Evolutionary conservation across 352 stramenopile species (phyloP).

Genomic region (Globisporangium rhizosaccharum): DNA sequence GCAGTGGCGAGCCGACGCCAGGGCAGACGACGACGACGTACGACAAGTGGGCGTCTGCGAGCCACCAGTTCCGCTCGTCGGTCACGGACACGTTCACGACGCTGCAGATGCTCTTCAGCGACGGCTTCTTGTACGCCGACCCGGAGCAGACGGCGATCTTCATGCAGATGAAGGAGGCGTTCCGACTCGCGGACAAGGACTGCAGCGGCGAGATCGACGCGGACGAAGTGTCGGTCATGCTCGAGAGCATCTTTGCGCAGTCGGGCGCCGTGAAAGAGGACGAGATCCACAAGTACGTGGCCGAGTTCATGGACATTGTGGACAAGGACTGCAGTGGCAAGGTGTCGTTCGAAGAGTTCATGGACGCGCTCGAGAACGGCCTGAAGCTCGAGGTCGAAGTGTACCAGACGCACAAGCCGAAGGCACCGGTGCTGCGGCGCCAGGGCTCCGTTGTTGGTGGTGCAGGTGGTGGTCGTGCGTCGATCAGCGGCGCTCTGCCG

Average conservation of each 20-base stretch:
- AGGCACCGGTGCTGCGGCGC: slow-evolving; percentile 15
- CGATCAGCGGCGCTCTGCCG: slow-evolving; percentile 18
- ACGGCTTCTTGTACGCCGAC: slow-evolving; percentile 71
- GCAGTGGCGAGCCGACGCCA: slow-evolving; percentile 11
- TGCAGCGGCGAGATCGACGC: slow-evolving; percentile 79
- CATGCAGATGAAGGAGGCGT: slow-evolving; percentile 87
- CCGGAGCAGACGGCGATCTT: slow-evolving; percentile 78
- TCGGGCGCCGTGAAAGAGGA: slow-evolving; percentile 66
- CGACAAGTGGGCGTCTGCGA: slow-evolving; percentile 46
- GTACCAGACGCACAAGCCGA: slow-evolving; percentile 37
- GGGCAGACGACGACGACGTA: slow-evolving; percentile 19
- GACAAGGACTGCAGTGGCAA: slow-evolving; percentile 61
- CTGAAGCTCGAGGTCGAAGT: slow-evolving; percentile 78
- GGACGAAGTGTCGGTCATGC: slow-evolving; percentile 69
- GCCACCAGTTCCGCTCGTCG: slow-evolving; percentile 38
- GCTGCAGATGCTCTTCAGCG: slow-evolving; percentile 63
- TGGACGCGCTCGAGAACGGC: slow-evolving; percentile 65
- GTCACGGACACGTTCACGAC: slow-evolving; percentile 69
- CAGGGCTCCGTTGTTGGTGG: slow-evolving; percentile 6
- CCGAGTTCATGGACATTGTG: slow-evolving; percentile 69
- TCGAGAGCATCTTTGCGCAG: slow-evolving; percentile 75
- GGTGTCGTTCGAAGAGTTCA: slow-evolving; percentile 81
- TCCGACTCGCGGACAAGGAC: slow-evolving; percentile 71
- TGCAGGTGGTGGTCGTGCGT: slow-evolving; percentile 1
- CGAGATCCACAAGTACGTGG: slow-evolving; percentile 66